phyloP scores from a whole-genome alignment of 129 eudicot genomes.

The Flaveria linearis region DNA sequence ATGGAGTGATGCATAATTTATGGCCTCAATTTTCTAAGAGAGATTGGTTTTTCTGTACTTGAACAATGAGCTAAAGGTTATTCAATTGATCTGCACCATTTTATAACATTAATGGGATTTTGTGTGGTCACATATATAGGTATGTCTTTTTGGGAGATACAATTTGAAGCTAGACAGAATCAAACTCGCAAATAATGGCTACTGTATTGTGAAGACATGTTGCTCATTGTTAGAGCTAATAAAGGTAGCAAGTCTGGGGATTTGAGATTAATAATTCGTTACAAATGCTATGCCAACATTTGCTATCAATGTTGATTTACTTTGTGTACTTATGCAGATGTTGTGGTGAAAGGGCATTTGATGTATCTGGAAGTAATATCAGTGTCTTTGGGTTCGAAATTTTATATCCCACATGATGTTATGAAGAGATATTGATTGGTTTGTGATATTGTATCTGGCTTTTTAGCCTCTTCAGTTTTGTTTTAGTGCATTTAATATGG shows the following conservation, averaged over 20 bases:
- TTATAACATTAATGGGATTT: background rate
- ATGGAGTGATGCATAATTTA: background rate
- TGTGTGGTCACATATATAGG: background rate
- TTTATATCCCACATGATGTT: conserved; percentile 24
- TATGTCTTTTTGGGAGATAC: conserved; percentile 13
- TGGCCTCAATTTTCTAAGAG: background rate
- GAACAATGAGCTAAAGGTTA: conserved; percentile 14
- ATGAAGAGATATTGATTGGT: conserved; percentile 17
- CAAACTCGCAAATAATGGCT: background rate
- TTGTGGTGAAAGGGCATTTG: background rate
- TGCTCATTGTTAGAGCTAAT: background rate
- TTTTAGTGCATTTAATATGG: conserved; percentile 41
- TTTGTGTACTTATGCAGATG: background rate
- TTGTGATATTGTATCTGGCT: conserved; percentile 20
- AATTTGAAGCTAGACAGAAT: background rate
- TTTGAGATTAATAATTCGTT: conserved; percentile 1
- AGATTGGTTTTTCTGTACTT: background rate
- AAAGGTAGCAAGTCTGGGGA: conserved; percentile 11
- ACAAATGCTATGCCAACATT: background rate
- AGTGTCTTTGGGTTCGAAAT: background rate
- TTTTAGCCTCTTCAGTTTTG: conserved; percentile 21
- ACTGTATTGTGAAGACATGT: background rate
- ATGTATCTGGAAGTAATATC: background rate
- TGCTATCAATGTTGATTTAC: background rate
- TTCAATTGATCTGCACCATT: background rate